Evolutionary conservation across 495 filamentous ascomycete species (phyloP), one percentile per base, ranked within the genome.

Genomic region (Trypethelium eluteriae): DNA sequence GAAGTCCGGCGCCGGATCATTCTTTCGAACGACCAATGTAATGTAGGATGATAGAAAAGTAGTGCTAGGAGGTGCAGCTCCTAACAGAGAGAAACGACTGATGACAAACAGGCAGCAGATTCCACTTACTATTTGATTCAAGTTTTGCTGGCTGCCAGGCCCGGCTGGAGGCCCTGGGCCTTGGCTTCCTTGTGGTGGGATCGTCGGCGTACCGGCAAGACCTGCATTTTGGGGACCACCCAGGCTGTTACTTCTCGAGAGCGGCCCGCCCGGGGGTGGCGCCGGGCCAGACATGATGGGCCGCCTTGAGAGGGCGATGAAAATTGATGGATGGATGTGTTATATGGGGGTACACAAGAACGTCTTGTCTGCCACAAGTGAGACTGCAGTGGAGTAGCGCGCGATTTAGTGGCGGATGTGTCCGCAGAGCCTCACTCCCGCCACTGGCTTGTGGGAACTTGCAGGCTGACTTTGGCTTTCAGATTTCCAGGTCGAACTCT

Each of bases 71-170:
- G 25, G 25, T 25, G 25, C 25, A 25, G 25, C 25, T 25, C 25
- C 25, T 25, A 25, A 25, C 25, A 25, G 25, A 1, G 25, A 25
- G 25, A 25, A 25, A 25, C 25, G 25, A 25, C 50, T 38, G 35
- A 50, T 39, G 16, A 57, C 4, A 16, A 6, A 64, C 41, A 66
- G 18, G 56, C 57, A 53, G 50, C 64, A 65, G 38, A 65, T 10
- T 63, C 62, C 16, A 68, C 90, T 81, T 83, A 96, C 93, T 74
- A 98, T 98, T 70, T 95, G 91, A 69, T 98, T 98, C 7, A 98
- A 76, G 73, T 96, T 96, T 70, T 95, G 92, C 50, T 90, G 88
- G 62, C 81, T 78, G 56, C 70, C 79, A 71, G 81, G 77, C 71
- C 62, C 62, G 38, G 62, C 70, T 64, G 38, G 62, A 16, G 47